A percentile compares a stretch with the other conserved stretches of the same genome.
These are phyloP conservation scores for Nakazawaea populi DNA, from an alignment of 805 yeast species.

Conservation along the genomic window DNA sequence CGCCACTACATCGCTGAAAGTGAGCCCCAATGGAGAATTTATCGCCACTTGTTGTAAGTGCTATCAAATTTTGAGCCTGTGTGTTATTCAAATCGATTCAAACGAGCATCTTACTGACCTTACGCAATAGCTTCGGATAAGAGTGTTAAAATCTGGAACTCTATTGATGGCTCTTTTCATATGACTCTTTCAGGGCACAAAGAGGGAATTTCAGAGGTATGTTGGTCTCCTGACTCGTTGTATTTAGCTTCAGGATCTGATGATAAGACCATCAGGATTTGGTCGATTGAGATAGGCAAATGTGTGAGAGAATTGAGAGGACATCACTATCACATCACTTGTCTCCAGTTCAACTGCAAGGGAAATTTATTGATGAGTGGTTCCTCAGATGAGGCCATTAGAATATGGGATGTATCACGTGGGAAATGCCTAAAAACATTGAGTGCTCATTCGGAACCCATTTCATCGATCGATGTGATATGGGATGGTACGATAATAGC, in stretches of 20 bases:
- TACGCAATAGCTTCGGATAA: slow-evolving; percentile 39
- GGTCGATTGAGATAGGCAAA: slow-evolving; percentile 51
- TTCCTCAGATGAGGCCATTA: slow-evolving; percentile 84
- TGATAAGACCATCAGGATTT: slow-evolving; percentile 72
- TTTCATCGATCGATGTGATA: slow-evolving; percentile 66
- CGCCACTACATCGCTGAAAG: slow-evolving; percentile 40
- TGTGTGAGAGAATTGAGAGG: slow-evolving; percentile 52
- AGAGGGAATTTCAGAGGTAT: slow-evolving; percentile 66
- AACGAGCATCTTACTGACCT: background rate
- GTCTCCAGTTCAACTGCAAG: slow-evolving; percentile 61
- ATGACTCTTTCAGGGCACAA: slow-evolving; percentile 50
- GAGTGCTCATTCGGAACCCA: slow-evolving; percentile 92
- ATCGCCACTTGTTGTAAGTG: slow-evolving; percentile 44
- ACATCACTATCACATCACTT: slow-evolving; percentile 80
- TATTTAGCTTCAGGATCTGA: slow-evolving; percentile 83
- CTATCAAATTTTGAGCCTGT: background rate
- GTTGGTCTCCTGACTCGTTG: slow-evolving; percentile 70
- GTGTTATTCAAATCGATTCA: background rate
- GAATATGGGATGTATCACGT: slow-evolving; percentile 78
- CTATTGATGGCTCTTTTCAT: slow-evolving; percentile 27
- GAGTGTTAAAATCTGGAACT: slow-evolving; percentile 53
- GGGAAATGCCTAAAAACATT: slow-evolving; percentile 72
- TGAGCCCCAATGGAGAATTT: slow-evolving; percentile 54
- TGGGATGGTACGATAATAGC: slow-evolving; percentile 78
- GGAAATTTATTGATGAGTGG: slow-evolving; percentile 81